Base-by-base conservation (phyloP, 164 flowering plant genomes). In the Nelumbo lutea region DNA sequence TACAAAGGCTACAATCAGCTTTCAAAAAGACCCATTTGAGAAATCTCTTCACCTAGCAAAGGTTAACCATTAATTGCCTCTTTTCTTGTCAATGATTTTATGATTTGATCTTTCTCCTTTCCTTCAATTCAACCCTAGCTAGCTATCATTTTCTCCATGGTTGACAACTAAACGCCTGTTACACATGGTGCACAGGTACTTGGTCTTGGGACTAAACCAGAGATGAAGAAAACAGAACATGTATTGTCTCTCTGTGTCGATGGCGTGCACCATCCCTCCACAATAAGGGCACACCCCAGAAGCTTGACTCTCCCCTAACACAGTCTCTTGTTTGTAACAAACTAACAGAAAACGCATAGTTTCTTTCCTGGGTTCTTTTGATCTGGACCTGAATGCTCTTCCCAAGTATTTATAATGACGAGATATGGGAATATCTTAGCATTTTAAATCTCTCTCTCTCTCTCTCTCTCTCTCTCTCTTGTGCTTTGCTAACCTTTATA, bases 221-320 rank as follows among this genome's bases (percentile, higher is more conserved):
- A 90, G 66, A 11, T 96, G 96, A 46, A 93, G 42, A 64, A 87
- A 93, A 69, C 96, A 90, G 48, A 90, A 77, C 68, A 90, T 78
- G 92, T 91, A 88, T 70, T 80, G 73, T 50, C 75, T 84, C 83
- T 89, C 84, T 3, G 88, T 83, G 59, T 93, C 98, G 81, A 83
- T 64, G 10, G 92, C 85, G 62, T 87, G 85, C 2, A 93, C 78
- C 81, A 67, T 73, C 4, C 98, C 96, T 15, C 96, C 98, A 64
- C 96, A 89, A 80, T 78, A 88, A 0, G 98, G 96, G 70, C 98
- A 92, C 4, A 81, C 73, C n/a, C 96, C 96, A 2, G 90, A 86
- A 7, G 96, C 98, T 44, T 74, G 53, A 15, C 86, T 87, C 73
- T 85, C 77, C 6, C 79, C 83, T 10, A 90, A 48, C 56, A 89